These are phyloP conservation scores for Chrysoporthe cubensis DNA, from an alignment of 2,329 filamentous ascomycete genomes.

Conservation along the genomic window DNA sequence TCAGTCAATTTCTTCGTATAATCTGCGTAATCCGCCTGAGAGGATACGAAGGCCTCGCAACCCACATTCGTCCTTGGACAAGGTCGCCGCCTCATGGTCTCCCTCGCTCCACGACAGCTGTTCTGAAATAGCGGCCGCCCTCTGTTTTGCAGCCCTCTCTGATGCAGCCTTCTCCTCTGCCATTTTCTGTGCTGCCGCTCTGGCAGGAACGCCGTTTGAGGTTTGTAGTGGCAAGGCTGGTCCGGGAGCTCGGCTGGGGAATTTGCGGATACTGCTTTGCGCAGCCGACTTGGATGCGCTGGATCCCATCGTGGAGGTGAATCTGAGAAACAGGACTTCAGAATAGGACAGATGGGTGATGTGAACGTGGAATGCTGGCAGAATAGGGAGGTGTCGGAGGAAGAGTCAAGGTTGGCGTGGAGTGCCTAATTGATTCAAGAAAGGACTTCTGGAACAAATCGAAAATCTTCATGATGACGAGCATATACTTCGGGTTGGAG, in stretches of 20 bases:
- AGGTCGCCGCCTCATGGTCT: constrained; percentile 29
- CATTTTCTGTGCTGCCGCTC: constrained; percentile 13
- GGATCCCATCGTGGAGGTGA: constrained; percentile 23
- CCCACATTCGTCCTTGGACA: constrained; percentile 34
- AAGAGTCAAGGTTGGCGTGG: neutral
- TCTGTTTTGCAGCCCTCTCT: neutral
- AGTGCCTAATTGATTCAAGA: neutral
- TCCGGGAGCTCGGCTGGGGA: constrained; percentile 35
- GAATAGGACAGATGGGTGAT: neutral
- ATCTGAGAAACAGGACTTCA: neutral
- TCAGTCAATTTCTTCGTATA: constrained; percentile 7
- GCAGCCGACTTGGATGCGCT: constrained; percentile 28
- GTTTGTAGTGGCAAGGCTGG: constrained; percentile 26
- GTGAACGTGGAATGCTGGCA: neutral
- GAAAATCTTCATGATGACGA: constrained; percentile 22
- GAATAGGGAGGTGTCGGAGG: neutral
- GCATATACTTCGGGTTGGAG: constrained; percentile 12
- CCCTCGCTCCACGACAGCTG: constrained; percentile 11
- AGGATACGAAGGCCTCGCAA: neutral
- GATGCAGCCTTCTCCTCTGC: constrained; percentile 5
- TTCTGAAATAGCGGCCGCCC: constrained; percentile 13
- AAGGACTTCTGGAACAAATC: neutral
- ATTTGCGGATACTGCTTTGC: constrained; percentile 30
- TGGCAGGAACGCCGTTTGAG: constrained; percentile 9
- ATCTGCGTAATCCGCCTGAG: neutral